These are phyloP conservation scores for Raffaelea arxii DNA, from an alignment of 2,329 filamentous ascomycete genomes.

Conservation along the genomic window DNA sequence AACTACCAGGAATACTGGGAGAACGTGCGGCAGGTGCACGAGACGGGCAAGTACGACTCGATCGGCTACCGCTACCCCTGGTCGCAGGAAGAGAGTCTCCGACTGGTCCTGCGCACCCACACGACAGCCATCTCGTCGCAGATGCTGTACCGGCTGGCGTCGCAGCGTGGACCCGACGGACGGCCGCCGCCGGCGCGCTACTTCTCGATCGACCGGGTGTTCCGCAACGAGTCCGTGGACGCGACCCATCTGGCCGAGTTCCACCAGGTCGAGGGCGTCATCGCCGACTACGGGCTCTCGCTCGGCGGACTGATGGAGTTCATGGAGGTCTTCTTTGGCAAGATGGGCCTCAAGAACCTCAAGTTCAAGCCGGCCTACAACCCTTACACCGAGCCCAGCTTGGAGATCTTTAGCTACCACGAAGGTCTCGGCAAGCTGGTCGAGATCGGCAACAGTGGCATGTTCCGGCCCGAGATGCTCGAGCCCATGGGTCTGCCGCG, in stretches of 20 bases:
- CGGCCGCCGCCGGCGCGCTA: conserved; percentile 67
- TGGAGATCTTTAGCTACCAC: conserved; percentile 98
- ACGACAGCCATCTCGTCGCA: conserved; percentile 88
- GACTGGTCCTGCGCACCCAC: conserved; percentile 87
- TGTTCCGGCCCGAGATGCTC: conserved; percentile 98
- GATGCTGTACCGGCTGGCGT: conserved; percentile 82
- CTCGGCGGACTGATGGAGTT: conserved; percentile 80
- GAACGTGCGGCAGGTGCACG: conserved; percentile 77
- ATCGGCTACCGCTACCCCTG: conserved; percentile 96
- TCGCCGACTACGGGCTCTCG: conserved; percentile 89
- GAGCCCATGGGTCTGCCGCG: conserved; percentile 81
- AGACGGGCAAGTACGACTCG: conserved; percentile 85
- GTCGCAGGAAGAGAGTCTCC: conserved; percentile 75
- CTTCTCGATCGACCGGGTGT: conserved; percentile 97
- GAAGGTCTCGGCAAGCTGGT: conserved; percentile 82
- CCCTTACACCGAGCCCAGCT: conserved; percentile 87
- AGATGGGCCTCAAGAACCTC: conserved; percentile 80
- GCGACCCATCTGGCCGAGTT: conserved; percentile 96
- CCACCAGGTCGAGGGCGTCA: conserved; percentile 97
- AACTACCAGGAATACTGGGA: conserved; percentile 84
- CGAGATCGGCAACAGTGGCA: conserved; percentile 95
- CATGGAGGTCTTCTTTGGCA: conserved; percentile 58
- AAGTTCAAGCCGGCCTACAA: conserved; percentile 96
- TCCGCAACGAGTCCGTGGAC: conserved; percentile 95
- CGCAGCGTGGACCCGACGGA: conserved; percentile 59